Conservation (phyloP, 2,329 filamentous ascomycete genomes). For the Penicillium sp. region DNA sequence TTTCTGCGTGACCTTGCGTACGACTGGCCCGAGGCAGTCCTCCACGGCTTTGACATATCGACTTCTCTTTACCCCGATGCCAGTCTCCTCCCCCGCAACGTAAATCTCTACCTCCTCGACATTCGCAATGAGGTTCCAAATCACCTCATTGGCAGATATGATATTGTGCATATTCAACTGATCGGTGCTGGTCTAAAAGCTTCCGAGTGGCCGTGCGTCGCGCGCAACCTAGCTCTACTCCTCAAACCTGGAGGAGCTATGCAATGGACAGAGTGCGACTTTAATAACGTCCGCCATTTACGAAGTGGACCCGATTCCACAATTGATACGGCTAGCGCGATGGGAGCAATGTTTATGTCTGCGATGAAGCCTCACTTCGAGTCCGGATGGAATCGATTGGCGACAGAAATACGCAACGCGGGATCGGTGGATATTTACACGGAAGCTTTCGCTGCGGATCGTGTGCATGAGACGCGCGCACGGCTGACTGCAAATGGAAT, state of each 20-base stretch:
- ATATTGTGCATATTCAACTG: constrained; percentile 24
- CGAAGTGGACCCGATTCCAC: background rate
- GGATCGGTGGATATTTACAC: background rate
- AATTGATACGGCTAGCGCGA: background rate
- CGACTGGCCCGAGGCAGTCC: constrained; percentile 7
- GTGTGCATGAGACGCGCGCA: background rate
- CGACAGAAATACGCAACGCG: background rate
- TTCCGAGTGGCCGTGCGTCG: background rate
- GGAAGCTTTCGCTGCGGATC: background rate
- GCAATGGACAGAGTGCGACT: constrained; percentile 19
- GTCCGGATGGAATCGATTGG: background rate
- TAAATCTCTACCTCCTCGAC: constrained; percentile 17
- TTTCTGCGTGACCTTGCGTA: constrained; percentile 15
- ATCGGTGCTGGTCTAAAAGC: background rate
- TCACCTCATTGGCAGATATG: constrained; percentile 21
- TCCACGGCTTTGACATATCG: constrained; percentile 21
- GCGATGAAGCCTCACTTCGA: background rate
- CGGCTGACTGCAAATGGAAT: constrained; percentile 4
- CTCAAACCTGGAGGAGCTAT: constrained; percentile 15
- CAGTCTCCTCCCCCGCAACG: constrained; percentile 13
- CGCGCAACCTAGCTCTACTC: constrained; percentile 7
- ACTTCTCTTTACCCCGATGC: constrained; percentile 7
- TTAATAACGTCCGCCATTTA: constrained; percentile 1
- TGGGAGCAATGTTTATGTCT: background rate
- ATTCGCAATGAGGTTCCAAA: constrained; percentile 13